A percentile compares a stretch with the other conserved stretches of the same genome.
These are phyloP conservation scores for Theobroma cacao DNA, from an alignment of 345 rosid species.

Conservation along the genomic window DNA sequence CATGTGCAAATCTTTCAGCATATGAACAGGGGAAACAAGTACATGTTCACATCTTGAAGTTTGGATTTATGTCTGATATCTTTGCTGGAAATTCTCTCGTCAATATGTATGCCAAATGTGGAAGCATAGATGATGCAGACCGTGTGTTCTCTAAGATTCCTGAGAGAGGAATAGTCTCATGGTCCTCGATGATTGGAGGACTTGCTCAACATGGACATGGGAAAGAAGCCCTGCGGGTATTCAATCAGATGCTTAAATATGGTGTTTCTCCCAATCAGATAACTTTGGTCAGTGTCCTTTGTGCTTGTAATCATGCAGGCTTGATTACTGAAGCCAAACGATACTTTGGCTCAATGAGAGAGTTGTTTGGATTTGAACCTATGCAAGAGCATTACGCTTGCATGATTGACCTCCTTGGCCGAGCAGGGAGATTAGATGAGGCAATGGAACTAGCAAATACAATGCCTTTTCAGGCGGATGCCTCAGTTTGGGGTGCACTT, in stretches of 20 bases:
- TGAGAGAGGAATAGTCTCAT: constrained; percentile 58
- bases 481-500: constrained; percentile 61
- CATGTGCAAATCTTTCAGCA: constrained; percentile 63
- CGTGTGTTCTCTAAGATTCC: constrained; percentile 45
- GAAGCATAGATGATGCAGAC: constrained; percentile 59
- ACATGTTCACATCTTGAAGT: constrained; percentile 53
- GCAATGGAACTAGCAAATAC: constrained; percentile 48
- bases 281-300: constrained; percentile 53
- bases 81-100: constrained; percentile 68
- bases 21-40: constrained; percentile 73
- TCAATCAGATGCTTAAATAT: constrained; percentile 45
- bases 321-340: constrained; percentile 48
- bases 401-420: constrained; percentile 63
- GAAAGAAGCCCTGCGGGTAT: constrained; percentile 42
- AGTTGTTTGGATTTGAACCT: constrained; percentile 40
- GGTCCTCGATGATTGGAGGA: constrained; percentile 64
- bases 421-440: constrained; percentile 50
- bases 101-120: constrained; percentile 65
- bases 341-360: constrained; percentile 46
- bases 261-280: constrained; percentile 54
- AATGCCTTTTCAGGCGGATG: constrained; percentile 53
- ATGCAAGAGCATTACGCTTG: constrained; percentile 62
- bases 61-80: constrained; percentile 47
- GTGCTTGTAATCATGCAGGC: constrained; percentile 70
- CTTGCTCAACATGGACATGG: constrained; percentile 60